Evolutionary conservation across 2,329 filamentous ascomycete genomes (phyloP), one percentile per base, ranked within the genome.

Genomic region (Xylariaceae sp.): DNA sequence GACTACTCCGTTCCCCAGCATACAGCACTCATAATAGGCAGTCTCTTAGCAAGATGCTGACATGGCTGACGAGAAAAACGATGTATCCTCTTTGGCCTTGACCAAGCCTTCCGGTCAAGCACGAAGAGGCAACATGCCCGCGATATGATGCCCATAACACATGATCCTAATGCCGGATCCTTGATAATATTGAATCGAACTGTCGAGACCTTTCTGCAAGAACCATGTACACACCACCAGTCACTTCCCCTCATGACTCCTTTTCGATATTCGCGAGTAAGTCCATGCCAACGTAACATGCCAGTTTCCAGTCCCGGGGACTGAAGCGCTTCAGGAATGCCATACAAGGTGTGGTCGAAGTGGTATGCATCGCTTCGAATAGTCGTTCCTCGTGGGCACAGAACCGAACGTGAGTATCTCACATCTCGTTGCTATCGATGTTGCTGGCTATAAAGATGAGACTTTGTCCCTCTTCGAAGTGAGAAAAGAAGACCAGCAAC

Each of bases 171-270:
- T 54, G 46, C 44, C 33, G 33, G 39, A 52, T 45, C 58, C 58
- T 57, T 55, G 55, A 49, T 47, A 56, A 54, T 58, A 58, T 60
- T 53, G 54, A 53, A 36, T 56, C 48, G 50, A 55, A 48, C 50
- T 31, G 50, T 45, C 42, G 38, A 48, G 42, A 50, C 22, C 34
- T 33, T 31, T 39, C 31, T 53, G 51, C 57, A 51, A 33, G 48
- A 45, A 38, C 43, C 46, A 42, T 50, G 47, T 52, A 36, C 52
- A 57, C 48, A 50, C 50, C 45, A 22, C 45, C 43, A 45, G 18
- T 22, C 47, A 17, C 13, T 28, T 42, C 45, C 18, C 34, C 48
- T 19, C 41, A 49, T 46, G 13, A 41, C 46, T 28, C 28, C 33
- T 41, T 45, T 28, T 22, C 41, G 42, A 51, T 47, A 36, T 17